A percentile compares a stretch with the other conserved stretches of the same genome.
Evolutionary conservation across 495 filamentous ascomycete species (phyloP).

Genomic region (Apiosordaria backusii): DNA sequence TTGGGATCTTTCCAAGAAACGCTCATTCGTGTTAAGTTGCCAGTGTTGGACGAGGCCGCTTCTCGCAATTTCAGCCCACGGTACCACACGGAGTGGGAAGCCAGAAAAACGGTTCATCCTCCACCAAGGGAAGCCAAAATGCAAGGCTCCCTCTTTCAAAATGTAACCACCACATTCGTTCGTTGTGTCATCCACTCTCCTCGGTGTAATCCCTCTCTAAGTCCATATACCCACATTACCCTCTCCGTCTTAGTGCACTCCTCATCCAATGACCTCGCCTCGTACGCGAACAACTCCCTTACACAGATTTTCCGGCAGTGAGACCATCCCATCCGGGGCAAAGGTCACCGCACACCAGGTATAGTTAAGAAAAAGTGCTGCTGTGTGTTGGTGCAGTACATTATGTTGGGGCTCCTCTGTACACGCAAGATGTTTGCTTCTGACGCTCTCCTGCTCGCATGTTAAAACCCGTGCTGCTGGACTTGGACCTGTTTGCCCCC

Average conservation of each 20-base stretch:
- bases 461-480: not conserved
- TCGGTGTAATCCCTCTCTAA: not conserved
- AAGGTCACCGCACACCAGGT: not conserved
- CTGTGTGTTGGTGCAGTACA: not conserved
- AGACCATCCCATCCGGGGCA: not conserved
- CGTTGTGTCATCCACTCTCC: too few relatives aligned
- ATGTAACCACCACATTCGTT: not conserved
- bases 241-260: too few relatives aligned
- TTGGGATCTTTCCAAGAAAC: not conserved
- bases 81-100: too few relatives aligned
- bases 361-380: not conserved
- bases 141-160: not conserved
- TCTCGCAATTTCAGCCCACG: not conserved
- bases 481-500: not conserved
- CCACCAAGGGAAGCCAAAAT: too few relatives aligned
- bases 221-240: not conserved
- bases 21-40: not conserved
- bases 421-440: not conserved
- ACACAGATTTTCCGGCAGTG: not conserved
- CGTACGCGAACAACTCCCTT: not conserved
- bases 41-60: not conserved
- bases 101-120: too few relatives aligned
- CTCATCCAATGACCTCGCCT: not conserved
- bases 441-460: too few relatives aligned
- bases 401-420: not conserved